Conservation (phyloP, 2,329 filamentous ascomycete species). For the Alternaria rosae region DNA sequence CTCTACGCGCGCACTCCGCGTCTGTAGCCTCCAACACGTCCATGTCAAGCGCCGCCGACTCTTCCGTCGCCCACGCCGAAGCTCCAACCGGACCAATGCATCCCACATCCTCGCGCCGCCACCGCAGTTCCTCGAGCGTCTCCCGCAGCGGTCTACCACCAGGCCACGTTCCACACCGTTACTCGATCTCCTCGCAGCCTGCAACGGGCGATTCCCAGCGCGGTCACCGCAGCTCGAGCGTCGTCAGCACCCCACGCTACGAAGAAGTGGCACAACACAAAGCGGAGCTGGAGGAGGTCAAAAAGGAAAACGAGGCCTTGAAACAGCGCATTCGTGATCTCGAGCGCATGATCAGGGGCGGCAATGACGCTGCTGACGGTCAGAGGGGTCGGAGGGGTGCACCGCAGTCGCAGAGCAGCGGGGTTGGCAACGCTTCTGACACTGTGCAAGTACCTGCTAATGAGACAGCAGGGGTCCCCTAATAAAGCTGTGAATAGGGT, state of each 20-base stretch:
- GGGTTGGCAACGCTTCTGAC: constrained; percentile 7
- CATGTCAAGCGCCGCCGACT: constrained; percentile 53
- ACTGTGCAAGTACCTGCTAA: constrained; percentile 6
- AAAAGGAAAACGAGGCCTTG: constrained; percentile 58
- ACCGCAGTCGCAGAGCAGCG: constrained; percentile 18
- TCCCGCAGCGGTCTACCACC: constrained; percentile 47
- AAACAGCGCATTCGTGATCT: constrained; percentile 58
- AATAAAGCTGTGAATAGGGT: constrained; percentile 12
- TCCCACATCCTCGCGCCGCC: constrained; percentile 62
- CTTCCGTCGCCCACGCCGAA: constrained; percentile 52
- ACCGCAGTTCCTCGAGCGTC: constrained; percentile 64
- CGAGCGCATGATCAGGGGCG: constrained; percentile 50
- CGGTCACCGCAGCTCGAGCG: constrained; percentile 40
- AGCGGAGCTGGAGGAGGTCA: constrained; percentile 58
- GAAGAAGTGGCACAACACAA: constrained; percentile 55
- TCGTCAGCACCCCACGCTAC: constrained; percentile 50
- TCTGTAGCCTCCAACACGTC: constrained; percentile 65
- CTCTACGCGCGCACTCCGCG: constrained; percentile 75
- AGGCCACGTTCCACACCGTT: constrained; percentile 35
- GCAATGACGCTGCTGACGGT: constrained; percentile 26
- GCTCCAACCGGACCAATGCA: constrained; percentile 58
- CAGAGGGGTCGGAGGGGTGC: constrained; percentile 44
- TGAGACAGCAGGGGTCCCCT: constrained; percentile 9
- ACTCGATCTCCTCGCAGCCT: constrained; percentile 44
- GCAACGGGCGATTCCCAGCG: constrained; percentile 31